Evolutionary conservation across 2,329 filamentous ascomycete species (phyloP).

Genomic region (Fusarium irregulare): DNA sequence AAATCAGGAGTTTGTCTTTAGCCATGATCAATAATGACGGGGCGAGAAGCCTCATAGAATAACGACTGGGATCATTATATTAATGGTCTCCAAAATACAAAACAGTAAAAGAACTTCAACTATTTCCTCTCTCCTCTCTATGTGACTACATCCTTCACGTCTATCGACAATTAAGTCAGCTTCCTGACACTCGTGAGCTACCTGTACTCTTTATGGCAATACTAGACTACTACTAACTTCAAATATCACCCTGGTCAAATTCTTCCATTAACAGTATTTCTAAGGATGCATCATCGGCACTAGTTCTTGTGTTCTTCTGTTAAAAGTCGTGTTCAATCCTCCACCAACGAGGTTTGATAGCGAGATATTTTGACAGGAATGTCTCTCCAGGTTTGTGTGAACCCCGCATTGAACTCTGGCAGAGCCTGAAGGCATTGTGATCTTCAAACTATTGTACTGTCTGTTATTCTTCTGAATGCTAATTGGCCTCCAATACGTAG

Average conservation of each 20-base stretch:
- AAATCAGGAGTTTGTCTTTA: conserved; percentile 34
- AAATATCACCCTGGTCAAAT: neutral
- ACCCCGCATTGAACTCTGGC: neutral
- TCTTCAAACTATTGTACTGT: neutral
- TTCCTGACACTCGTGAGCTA: neutral
- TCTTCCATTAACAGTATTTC: neutral
- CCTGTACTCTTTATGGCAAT: neutral
- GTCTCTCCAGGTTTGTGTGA: neutral
- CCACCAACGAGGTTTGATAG: neutral
- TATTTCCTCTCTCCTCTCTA: neutral
- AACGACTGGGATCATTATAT: conserved; percentile 13
- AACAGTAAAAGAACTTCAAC: conserved; percentile 16
- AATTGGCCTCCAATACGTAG: neutral
- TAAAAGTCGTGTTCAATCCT: neutral
- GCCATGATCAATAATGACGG: conserved; percentile 42
- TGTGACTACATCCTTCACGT: neutral
- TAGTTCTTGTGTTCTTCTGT: neutral
- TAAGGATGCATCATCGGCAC: neutral
- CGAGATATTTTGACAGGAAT: neutral
- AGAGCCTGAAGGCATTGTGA: neutral
- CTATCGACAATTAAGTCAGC: neutral
- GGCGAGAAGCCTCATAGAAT: conserved; percentile 27
- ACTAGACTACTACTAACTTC: neutral
- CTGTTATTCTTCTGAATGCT: too few relatives aligned
- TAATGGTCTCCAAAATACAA: conserved; percentile 11